Base-by-base conservation (phyloP, 2,329 filamentous ascomycete species). In the Xenoacremonium recifei region DNA sequence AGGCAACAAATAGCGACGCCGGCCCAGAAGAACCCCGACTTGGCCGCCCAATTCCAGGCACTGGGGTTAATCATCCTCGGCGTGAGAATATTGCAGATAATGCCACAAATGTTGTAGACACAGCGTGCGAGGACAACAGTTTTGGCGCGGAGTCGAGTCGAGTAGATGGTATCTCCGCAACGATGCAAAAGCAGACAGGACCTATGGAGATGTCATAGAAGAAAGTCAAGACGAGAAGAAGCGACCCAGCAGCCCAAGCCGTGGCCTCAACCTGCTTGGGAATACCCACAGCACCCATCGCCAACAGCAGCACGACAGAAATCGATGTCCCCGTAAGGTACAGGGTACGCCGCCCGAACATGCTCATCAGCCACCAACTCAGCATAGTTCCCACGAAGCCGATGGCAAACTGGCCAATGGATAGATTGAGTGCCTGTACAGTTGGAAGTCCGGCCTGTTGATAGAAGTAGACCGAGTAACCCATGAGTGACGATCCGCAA, bases 131-230 rank as follows among this genome's bases (percentile, higher is more conserved):
- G 29, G 29, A 15, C 29, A 15, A 31, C 17, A 15, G 29, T 9
- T 15, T 31, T 31, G 29, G n/a, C 29, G 6, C 29, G 29, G 7
- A 31, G 29, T 7, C 29, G 29, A 15, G 29, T 31, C 71, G 70
- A 4, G 70, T 72, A 0, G 69, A 71, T 1, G 66, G 64, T 3
- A 73, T 47, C 53, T 75, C 72, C 1, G 72, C 79, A 4, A 95
- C 89, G 23, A 95, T 76, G 0, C 88, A 92, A 68, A 93, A 96
- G 67, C 87, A 90, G 19, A 95, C 88, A 27, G 48, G 66, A 1
- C 66, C 66, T 19, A 69, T 61, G 5, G 66, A 68, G 29, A 54
- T 55, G 44, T 69, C 59, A 40, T 68, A 69, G 36, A 69, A 63
- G 21, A 73, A 67, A 16, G 68, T 71, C 58, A 72, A 73, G 45